A percentile compares a stretch with the other conserved stretches of the same genome.
phyloP scores from a whole-genome alignment of 2,329 filamentous ascomycete species.

The Aspergillus sp. region DNA sequence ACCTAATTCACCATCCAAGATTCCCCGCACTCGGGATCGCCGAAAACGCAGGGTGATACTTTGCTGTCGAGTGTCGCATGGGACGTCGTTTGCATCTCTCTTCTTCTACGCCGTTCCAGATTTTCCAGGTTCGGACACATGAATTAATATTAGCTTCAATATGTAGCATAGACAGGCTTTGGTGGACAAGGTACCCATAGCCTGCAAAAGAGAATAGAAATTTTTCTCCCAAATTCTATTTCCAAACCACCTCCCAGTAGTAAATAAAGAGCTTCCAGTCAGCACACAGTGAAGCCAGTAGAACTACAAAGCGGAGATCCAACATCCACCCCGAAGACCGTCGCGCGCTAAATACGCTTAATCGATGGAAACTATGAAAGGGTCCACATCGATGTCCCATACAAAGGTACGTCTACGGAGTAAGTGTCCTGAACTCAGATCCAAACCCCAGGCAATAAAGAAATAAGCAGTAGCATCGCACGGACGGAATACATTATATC shows the following conservation, averaged over 20 bases:
- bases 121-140: slow-evolving; percentile 10
- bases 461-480: too few species aligned
- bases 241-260: not conserved
- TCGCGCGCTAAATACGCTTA: slow-evolving; percentile 13
- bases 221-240: not conserved
- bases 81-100: not conserved
- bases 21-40: not conserved
- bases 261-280: not conserved
- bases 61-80: not conserved
- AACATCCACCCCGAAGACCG: slow-evolving; percentile 3
- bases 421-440: not conserved
- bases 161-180: slow-evolving; percentile 21
- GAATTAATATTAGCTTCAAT: slow-evolving; percentile 15
- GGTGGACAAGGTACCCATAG: slow-evolving; percentile 15
- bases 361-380: not conserved
- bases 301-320: not conserved
- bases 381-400: not conserved
- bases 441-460: not conserved
- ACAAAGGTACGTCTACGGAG: not conserved
- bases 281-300: not conserved
- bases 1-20: not conserved
- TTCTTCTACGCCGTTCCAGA: slow-evolving; percentile 3
- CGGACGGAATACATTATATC: too few species aligned
- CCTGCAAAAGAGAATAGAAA: slow-evolving; percentile 16
- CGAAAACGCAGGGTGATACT: not conserved